Conservation (phyloP, 2,329 filamentous ascomycete genomes). For the Rhexocercosporidium sp. region DNA sequence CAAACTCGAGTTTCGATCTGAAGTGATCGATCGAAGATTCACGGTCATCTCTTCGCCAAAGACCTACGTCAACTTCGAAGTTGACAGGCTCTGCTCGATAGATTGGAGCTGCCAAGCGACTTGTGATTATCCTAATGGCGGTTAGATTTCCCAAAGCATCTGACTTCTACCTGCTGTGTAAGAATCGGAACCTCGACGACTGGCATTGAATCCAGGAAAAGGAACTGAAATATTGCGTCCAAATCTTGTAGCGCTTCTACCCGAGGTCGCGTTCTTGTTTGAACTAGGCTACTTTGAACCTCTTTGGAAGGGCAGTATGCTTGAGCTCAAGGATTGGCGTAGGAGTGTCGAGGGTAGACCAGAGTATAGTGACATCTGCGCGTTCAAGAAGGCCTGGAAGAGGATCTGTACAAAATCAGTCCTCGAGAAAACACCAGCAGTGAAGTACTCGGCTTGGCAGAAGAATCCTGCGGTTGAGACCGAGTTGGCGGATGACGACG, state of each 20-base stretch:
- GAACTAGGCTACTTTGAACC: background rate
- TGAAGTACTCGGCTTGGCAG: no score
- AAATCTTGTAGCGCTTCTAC: background rate
- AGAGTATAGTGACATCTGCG: no score
- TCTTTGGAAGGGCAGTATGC: background rate
- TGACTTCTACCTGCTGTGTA: background rate
- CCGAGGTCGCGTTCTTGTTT: background rate
- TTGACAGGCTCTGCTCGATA: background rate
- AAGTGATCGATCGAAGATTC: background rate
- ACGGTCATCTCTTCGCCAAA: background rate
- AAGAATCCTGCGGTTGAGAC: no score
- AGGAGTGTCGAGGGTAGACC: background rate
- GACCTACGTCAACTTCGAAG: background rate
- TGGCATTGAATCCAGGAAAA: background rate
- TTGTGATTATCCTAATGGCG: no score
- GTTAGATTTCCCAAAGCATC: background rate
- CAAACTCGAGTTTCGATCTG: background rate
- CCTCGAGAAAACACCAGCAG: no score
- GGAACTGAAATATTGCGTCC: background rate
- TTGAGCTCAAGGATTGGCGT: background rate
- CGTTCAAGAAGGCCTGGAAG: no score
- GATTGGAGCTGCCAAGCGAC: no score
- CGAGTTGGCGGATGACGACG: no score
- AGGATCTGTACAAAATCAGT: no score
- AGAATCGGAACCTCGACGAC: background rate